Percentiles rank a stretch among this genome's conserved stretches.
phyloP scores from a whole-genome alignment of 116 monocot species.

The Dioscorea cayenensis region DNA sequence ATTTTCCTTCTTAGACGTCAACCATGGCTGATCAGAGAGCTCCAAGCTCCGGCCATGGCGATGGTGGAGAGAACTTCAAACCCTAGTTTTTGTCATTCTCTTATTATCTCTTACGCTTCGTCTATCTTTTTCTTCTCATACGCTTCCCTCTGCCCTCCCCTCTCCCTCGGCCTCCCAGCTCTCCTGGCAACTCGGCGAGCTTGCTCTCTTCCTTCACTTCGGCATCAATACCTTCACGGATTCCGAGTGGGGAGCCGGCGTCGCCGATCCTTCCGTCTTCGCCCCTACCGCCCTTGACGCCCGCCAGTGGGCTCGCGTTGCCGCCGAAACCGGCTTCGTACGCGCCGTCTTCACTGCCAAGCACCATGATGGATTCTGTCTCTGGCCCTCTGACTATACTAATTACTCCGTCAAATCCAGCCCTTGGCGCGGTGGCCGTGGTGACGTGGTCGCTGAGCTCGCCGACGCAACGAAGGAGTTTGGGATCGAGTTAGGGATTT shows the following conservation, averaged over 20 bases:
- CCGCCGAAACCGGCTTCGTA: conserved; percentile 53
- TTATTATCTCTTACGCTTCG: not conserved
- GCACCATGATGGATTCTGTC: conserved; percentile 98
- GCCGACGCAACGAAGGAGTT: conserved; percentile 50
- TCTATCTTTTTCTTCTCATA: not conserved
- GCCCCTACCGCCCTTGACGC: conserved; percentile 52
- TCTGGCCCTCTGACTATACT: conserved; percentile 88
- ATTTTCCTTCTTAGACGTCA: too few species aligned
- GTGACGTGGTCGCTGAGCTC: conserved; percentile 72
- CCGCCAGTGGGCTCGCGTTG: conserved; percentile 66
- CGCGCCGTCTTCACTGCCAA: conserved; percentile 78
- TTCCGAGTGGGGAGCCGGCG: conserved; percentile 86
- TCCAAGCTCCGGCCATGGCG: not conserved
- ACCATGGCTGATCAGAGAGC: not conserved
- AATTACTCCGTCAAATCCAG: conserved; percentile 68
- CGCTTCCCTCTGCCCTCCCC: conserved; percentile 53
- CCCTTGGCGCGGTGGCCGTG: conserved; percentile 52
- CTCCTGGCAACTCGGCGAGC: conserved; percentile 71
- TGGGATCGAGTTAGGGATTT: conserved; percentile 69
- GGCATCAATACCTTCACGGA: conserved; percentile 96
- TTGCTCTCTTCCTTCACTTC: conserved; percentile 95
- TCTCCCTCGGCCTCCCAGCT: conserved; percentile 71
- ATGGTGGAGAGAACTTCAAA: not conserved
- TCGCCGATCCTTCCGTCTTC: conserved; percentile 55
- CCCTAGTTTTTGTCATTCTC: not conserved